Evolutionary conservation across 148 eudicot genomes (phyloP), one percentile per base, ranked within the genome.

Genomic region (Spergularia bocconei): DNA sequence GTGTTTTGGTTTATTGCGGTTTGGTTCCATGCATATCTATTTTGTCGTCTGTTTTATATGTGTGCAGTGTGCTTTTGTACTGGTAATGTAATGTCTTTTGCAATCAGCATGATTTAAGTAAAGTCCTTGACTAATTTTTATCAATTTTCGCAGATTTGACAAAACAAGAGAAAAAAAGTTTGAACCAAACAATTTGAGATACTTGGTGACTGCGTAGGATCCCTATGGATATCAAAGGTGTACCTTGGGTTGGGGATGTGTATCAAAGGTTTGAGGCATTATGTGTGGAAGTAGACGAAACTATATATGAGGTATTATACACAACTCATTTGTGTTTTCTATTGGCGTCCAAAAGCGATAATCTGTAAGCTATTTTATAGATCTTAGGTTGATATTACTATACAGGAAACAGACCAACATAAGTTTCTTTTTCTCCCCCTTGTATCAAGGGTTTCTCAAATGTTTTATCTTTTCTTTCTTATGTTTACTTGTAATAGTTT

Each of bases 211-310:
- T 29, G 59, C 51, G 25, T 33, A 67, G 82, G 82, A 73, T 48
- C 66, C 59, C 79, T 61, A 90, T 92, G 97, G 93, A 86, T 79
- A 69, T 83, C 58, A 86, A 86, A 74, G 85, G 90, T 53, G 77
- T 85, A 65, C 67, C 89, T 19, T 90, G 94, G 97, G 88, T 84
- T 74, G 93, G 86, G 70, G 78, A 82, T 77, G 74, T 92, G 78
- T 90, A 82, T 68, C 82, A 88, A 48, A 83, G 79, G 73, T 88
- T 92, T 71, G 97, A 92, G 79, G 82, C 92, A 48, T 82, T 89
- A 91, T 89, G 92, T 75, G 79, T 87, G 84, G 98, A 93, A 80
- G 90, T 84, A 50, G 98, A 93, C 76, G 98, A 93, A 78, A 80
- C 67, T 59, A 84, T 93, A 75, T 87, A 74, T 63, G 78, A 92